Base-by-base conservation (phyloP, 208 protist species). In the Tritrichomonas foetus region DNA sequence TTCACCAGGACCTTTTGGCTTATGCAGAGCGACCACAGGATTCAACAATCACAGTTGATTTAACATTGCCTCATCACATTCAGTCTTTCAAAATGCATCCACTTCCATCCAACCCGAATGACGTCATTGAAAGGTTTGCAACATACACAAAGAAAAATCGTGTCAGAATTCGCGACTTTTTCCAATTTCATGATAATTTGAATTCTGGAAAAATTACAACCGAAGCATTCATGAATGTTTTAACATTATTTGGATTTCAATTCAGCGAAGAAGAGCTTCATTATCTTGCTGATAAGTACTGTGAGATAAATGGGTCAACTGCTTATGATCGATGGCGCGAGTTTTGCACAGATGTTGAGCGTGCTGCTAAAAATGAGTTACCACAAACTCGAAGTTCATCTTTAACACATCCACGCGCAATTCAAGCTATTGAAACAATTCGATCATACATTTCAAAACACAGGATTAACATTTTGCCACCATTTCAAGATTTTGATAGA, bases 401-500 rank as follows among this genome's bases (percentile, higher is more conserved):
- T 50, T 20, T 39, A 30, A 30, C 33, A 41, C 33, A 30, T 30
- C 74, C 74, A 50, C 0, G 16, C 16, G 47, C 47, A 14, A 8
- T 33, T 11, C 11, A 44, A 57, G 47, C 44, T 27, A 89, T 89
- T 50, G 16, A 53, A 5, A 89, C 33, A 36, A 47, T 89, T 27
- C 53, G 57, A 57, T 14, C 44, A 39, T 57, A 39, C 3, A 57
- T 89, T 9, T 44, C 78, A 3, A 53, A 57, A n/a, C 53, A 89
- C 30, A 53, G 78, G 39, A 89, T 89, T 49, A 89, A 89, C 47
- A 47, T 89, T 20, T 50, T 89, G 33, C 78, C 78, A 39, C 78
- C 78, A 39, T 57, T 89, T n/a, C 78, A 89, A n/a, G 78, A 89
- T 50, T 89, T 89, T n/a, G 78, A 89, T 16, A 25, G 30, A n/a